Evolutionary conservation across 495 filamentous ascomycete species (phyloP).

Genomic region (Tuber brumale): DNA sequence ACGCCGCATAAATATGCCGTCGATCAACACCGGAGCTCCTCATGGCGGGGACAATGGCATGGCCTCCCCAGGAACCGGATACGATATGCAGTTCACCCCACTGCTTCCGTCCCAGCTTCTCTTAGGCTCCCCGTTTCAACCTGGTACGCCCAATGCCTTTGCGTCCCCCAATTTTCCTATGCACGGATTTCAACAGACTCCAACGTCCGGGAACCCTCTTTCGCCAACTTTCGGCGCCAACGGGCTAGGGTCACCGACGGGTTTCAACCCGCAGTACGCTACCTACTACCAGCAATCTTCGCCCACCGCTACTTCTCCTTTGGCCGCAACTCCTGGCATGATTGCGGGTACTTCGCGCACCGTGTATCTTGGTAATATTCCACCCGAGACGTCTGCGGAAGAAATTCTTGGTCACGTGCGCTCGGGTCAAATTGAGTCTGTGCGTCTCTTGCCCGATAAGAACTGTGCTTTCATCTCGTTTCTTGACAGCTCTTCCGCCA

Average conservation of each 20-base stretch:
- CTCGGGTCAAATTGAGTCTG: slow-evolving; percentile 97
- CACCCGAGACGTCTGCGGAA: slow-evolving; percentile 94
- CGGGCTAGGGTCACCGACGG: slow-evolving; percentile 40
- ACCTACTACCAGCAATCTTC: slow-evolving; percentile 40
- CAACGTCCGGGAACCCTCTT: slow-evolving; percentile 73
- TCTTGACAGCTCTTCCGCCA: slow-evolving; percentile 90
- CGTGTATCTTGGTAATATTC: slow-evolving; percentile 96
- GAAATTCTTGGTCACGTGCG: slow-evolving; percentile 95
- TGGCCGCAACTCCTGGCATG: slow-evolving; percentile 67
- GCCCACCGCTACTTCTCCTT: slow-evolving; percentile 59
- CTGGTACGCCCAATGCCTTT: slow-evolving; percentile 84
- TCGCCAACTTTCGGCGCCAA: slow-evolving; percentile 63
- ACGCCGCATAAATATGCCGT: slow-evolving; percentile 72
- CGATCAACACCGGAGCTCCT: slow-evolving; percentile 72
- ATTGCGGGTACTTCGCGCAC: slow-evolving; percentile 89
- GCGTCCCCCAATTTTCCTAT: slow-evolving; percentile 84
- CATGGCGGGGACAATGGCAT: slow-evolving; percentile 60
- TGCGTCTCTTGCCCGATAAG: slow-evolving; percentile 92
- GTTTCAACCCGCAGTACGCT: slow-evolving; percentile 39
- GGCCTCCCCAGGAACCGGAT: slow-evolving; percentile 77
- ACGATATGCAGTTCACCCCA: slow-evolving; percentile 97
- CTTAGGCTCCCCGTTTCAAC: slow-evolving; percentile 92
- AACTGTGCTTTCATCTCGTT: slow-evolving; percentile 99
- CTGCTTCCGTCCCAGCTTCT: slow-evolving; percentile 89
- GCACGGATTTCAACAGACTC: slow-evolving; percentile 63